phyloP scores from a whole-genome alignment of 208 protist genomes.

The Trypanosomatidae sp. region DNA sequence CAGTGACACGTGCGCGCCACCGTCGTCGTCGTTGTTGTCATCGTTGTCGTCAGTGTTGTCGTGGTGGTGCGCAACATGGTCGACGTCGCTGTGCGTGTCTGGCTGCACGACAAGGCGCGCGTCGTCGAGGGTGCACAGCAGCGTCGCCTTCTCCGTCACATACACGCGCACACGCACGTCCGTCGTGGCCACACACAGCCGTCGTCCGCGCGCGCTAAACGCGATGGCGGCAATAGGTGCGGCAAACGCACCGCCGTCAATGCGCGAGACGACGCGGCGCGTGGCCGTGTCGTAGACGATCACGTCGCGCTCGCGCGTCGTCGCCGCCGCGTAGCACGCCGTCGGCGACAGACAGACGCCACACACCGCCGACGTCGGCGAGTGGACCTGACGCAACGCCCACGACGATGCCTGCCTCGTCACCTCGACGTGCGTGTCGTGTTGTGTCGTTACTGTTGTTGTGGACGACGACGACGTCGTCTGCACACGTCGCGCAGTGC shows the following conservation, averaged over 20 bases:
- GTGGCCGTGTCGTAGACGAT: slow-evolving; percentile 55
- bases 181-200: slow-evolving; percentile 43
- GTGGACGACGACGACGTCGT: no score
- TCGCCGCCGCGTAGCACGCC: slow-evolving; percentile 41
- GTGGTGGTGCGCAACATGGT: no score
- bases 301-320: slow-evolving; percentile 51
- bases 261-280: slow-evolving; percentile 43
- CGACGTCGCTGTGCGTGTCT: no score
- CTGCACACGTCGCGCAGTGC: no score
- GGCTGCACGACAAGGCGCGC: no score
- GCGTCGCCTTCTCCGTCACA: slow-evolving; percentile 37
- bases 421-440: no score
- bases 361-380: slow-evolving; percentile 9
- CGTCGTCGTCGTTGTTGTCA: no score
- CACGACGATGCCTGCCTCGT: no score
- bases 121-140: slow-evolving; percentile 24
- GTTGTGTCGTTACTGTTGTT: no score
- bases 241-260: slow-evolving; percentile 31
- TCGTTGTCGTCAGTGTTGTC: no score
- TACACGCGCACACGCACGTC: slow-evolving; percentile 49
- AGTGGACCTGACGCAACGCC: slow-evolving; percentile 18
- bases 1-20: not conserved
- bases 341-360: slow-evolving; percentile 19
- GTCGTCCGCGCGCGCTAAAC: slow-evolving; percentile 65
- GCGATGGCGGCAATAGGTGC: slow-evolving; percentile 27